phyloP scores from a whole-genome alignment of 768 basidiomycete species.

The Termitomyces sp. region DNA sequence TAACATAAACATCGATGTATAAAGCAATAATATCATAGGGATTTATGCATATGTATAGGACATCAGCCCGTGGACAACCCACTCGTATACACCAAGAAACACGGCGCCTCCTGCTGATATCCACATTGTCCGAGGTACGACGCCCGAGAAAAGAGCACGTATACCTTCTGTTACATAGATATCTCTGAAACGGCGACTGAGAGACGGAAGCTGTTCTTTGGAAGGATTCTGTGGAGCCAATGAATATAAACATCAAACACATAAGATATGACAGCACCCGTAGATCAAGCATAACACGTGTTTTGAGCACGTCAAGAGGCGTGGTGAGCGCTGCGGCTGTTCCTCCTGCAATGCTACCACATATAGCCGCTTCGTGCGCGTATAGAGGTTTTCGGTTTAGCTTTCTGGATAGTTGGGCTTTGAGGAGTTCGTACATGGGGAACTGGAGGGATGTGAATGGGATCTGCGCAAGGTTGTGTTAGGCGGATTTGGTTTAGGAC shows the following conservation, averaged over 20 bases:
- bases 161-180: conserved; percentile 76
- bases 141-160: conserved; percentile 78
- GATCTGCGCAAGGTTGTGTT: conserved; percentile 51
- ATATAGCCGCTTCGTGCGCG: conserved; percentile 78
- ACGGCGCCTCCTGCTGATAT: conserved; percentile 96
- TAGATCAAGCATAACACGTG: conserved; percentile 93
- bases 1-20: not conserved
- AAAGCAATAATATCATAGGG: not conserved
- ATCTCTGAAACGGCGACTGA: conserved; percentile 52
- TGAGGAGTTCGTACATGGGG: conserved; percentile 90
- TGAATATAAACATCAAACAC: not conserved
- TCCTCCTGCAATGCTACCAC: conserved; percentile 90
- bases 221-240: conserved; percentile 43
- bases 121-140: conserved; percentile 91
- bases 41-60: conserved; percentile 4
- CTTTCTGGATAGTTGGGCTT: conserved; percentile 56
- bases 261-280: conserved; percentile 46
- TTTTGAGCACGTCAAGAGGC: conserved; percentile 95
- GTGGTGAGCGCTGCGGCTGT: conserved; percentile 89
- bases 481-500: too few species aligned
- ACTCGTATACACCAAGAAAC: conserved; percentile 96
- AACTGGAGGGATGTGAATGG: conserved; percentile 97
- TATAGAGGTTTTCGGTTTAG: conserved; percentile 57
- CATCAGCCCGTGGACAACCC: conserved; percentile 56
- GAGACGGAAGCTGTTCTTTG: conserved; percentile 50